These are phyloP conservation scores for Kitagawia praeruptora DNA, from an alignment of 129 eudicot genomes.

Conservation along the genomic window DNA sequence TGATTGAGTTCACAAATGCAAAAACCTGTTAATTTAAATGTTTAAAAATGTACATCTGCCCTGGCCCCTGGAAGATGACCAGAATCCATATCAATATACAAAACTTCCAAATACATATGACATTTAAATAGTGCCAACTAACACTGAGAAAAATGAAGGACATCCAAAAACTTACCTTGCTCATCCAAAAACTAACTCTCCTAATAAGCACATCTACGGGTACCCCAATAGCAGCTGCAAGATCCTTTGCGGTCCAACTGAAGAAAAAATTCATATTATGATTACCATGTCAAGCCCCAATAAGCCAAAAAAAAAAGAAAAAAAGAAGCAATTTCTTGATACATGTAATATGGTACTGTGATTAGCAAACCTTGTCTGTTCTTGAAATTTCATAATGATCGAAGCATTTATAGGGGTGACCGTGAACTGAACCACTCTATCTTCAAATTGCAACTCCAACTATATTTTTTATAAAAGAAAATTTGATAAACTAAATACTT, in stretches of 20 bases:
- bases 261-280: background rate
- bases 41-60: background rate
- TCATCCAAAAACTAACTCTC: constrained; percentile 87
- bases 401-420: constrained; percentile 90
- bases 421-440: constrained; percentile 60
- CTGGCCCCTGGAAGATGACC: background rate
- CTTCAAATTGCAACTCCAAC: constrained; percentile 94
- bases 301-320: background rate
- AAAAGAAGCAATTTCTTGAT: background rate
- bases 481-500: background rate
- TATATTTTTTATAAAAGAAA: constrained; percentile 4
- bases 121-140: background rate
- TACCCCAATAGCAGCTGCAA: constrained; percentile 82
- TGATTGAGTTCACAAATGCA: background rate
- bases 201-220: constrained; percentile 73
- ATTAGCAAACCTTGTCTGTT: constrained; percentile 51
- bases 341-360: background rate
- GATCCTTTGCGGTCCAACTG: constrained; percentile 86
- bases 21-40: background rate
- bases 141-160: background rate
- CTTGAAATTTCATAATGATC: constrained; percentile 83
- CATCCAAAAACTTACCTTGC: constrained; percentile 64
- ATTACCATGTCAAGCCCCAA: background rate
- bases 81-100: background rate
- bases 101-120: background rate